These are phyloP conservation scores for Euphorbia tirucalli DNA, from an alignment of 345 rosid genomes.

Conservation along the genomic window DNA sequence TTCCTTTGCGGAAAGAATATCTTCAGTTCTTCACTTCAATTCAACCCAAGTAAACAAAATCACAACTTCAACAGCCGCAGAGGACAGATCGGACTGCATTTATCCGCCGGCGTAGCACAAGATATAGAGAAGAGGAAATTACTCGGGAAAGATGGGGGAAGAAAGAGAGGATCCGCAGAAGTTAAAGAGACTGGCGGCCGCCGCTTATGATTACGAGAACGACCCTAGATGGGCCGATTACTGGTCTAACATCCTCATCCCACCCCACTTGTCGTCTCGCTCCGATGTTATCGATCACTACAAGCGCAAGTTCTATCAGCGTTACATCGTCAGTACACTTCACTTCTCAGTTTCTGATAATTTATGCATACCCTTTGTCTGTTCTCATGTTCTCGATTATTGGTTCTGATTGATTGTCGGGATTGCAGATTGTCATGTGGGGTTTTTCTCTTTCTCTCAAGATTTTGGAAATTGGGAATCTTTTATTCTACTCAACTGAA, in stretches of 20 bases:
- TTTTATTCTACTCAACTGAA: not conserved
- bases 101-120: not conserved
- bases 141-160: conserved; percentile 47
- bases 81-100: not conserved
- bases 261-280: conserved; percentile 87
- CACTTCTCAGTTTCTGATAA: not conserved
- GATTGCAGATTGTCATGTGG: conserved; percentile 4
- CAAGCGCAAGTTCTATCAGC: conserved; percentile 98
- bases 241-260: conserved; percentile 90
- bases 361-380: not conserved
- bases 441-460: not conserved
- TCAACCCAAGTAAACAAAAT: conserved; percentile 6
- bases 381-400: conserved; percentile 1
- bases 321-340: conserved; percentile 53
- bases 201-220: conserved; percentile 82
- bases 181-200: conserved; percentile 73
- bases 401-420: not conserved
- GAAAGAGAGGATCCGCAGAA: conserved; percentile 83
- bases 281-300: conserved; percentile 80
- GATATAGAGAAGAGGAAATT: not conserved
- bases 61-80: not conserved
- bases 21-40: not conserved
- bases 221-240: conserved; percentile 87
- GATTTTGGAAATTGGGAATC: not conserved
- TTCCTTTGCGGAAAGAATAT: not conserved